phyloP scores from a whole-genome alignment of 1,284 basidiomycete species.

The Coniophora puteana region DNA sequence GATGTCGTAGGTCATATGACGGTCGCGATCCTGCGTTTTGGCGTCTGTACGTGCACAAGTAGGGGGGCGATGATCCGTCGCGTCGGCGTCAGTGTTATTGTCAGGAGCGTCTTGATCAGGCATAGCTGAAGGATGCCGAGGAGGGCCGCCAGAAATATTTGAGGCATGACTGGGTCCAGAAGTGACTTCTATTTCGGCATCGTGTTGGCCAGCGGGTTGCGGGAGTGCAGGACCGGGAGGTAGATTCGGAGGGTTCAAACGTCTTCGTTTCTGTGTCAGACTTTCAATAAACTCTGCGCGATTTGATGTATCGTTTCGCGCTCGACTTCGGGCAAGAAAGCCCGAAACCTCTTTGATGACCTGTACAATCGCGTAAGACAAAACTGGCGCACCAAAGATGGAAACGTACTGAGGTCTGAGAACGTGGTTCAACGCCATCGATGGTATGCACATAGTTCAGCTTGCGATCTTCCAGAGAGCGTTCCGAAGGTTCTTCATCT shows the following conservation, averaged over 20 bases:
- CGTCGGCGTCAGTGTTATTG: slow-evolving; percentile 25
- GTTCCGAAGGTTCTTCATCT: slow-evolving; percentile 22
- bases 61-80: slow-evolving; percentile 21
- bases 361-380: slow-evolving; percentile 30
- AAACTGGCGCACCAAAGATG: slow-evolving; percentile 4
- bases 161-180: too few species aligned
- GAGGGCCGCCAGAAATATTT: too few species aligned
- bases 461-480: slow-evolving; percentile 58
- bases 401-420: slow-evolving; percentile 53
- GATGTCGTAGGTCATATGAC: slow-evolving; percentile 81
- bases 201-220: too few species aligned
- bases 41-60: slow-evolving; percentile 75
- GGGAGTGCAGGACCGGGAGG: slow-evolving; percentile 10
- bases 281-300: slow-evolving; percentile 66
- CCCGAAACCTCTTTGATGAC: slow-evolving; percentile 64
- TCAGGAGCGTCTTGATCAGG: too few species aligned
- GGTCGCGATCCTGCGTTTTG: slow-evolving; percentile 62
- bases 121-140: too few species aligned
- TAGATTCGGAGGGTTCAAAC: too few species aligned
- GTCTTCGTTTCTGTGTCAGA: slow-evolving; percentile 48
- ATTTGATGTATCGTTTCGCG: slow-evolving; percentile 71
- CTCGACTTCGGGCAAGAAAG: slow-evolving; percentile 64
- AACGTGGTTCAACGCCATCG: slow-evolving; percentile 39
- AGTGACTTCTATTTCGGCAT: slow-evolving; percentile 8
- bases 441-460: slow-evolving; percentile 52